A percentile compares a stretch with the other conserved stretches of the same genome.
phyloP scores from a whole-genome alignment of 768 basidiomycete species.

The Chalciporus chontae region DNA sequence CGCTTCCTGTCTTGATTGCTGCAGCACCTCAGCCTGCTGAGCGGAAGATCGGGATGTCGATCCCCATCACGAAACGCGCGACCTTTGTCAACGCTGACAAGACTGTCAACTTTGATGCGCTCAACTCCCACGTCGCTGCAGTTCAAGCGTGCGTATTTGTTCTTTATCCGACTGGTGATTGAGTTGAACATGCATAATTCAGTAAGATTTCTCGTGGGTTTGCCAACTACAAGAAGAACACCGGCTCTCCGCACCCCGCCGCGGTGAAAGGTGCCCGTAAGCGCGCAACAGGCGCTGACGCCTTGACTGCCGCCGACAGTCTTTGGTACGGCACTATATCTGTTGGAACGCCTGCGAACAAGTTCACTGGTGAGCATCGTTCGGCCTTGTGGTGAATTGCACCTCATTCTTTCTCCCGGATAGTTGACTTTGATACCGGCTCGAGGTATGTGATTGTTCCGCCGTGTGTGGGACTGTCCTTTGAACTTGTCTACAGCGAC shows the following conservation, averaged over 20 bases:
- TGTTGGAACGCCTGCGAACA: slow-evolving; percentile 10
- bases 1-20: no score
- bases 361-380: not conserved
- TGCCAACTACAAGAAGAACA: slow-evolving; percentile 8
- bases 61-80: no score
- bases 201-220: not conserved
- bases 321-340: slow-evolving; percentile 15
- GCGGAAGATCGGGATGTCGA: no score
- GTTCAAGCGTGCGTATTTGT: not conserved
- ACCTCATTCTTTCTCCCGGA: not conserved
- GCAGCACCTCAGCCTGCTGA: no score
- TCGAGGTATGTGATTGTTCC: slow-evolving; percentile 3
- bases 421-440: slow-evolving; percentile 27
- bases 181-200: no score
- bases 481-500: slow-evolving; percentile 19
- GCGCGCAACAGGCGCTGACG: not conserved
- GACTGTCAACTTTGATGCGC: no score
- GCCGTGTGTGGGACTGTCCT: no score
- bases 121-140: no score
- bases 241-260: slow-evolving; percentile 3
- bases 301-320: slow-evolving; percentile 1
- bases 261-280: not conserved
- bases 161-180: no score
- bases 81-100: no score
- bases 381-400: not conserved